Conservation (phyloP, 129 eudicot genomes). For the Arctium minus region DNA sequence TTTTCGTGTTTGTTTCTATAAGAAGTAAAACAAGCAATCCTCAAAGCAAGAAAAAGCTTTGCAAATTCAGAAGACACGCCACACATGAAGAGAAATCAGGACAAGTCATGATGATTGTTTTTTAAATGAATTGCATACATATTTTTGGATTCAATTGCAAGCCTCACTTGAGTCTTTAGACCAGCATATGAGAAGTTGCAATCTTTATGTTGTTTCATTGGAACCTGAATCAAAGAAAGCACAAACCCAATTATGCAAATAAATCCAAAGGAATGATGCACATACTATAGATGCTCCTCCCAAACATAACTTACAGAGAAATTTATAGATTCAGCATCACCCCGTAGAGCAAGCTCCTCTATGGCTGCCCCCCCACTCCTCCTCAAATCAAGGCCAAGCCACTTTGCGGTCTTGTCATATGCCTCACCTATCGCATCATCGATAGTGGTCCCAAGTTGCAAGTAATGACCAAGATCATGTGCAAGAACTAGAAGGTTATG, state of each 20-base stretch:
- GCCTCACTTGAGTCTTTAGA: conserved; percentile 95
- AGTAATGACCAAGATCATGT: conserved; percentile 88
- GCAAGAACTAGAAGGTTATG: conserved; percentile 92
- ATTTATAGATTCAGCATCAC: conserved; percentile 64
- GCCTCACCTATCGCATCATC: conserved; percentile 97
- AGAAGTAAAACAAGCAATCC: not conserved
- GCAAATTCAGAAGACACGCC: not conserved
- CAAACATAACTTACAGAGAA: conserved; percentile 47
- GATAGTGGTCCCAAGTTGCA: conserved; percentile 92
- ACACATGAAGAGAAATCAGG: not conserved
- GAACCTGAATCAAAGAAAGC: conserved; percentile 48
- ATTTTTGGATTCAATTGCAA: conserved; percentile 80
- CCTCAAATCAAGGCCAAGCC: conserved; percentile 94
- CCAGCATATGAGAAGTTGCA: conserved; percentile 98
- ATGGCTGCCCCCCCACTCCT: conserved; percentile 96
- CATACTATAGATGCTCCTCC: conserved; percentile 3
- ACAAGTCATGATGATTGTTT: not conserved
- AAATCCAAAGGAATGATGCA: not conserved
- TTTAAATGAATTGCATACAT: conserved; percentile 44
- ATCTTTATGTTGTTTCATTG: conserved; percentile 96
- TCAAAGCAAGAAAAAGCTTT: not conserved
- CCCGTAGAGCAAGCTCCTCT: conserved; percentile 90
- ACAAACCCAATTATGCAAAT: not conserved
- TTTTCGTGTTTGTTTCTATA: not conserved
- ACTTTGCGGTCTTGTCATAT: conserved; percentile 88